A percentile compares a stretch with the other conserved stretches of the same genome.
Evolutionary conservation across 352 stramenopile genomes (phyloP).

Genomic region (Phytophthora ramorum): DNA sequence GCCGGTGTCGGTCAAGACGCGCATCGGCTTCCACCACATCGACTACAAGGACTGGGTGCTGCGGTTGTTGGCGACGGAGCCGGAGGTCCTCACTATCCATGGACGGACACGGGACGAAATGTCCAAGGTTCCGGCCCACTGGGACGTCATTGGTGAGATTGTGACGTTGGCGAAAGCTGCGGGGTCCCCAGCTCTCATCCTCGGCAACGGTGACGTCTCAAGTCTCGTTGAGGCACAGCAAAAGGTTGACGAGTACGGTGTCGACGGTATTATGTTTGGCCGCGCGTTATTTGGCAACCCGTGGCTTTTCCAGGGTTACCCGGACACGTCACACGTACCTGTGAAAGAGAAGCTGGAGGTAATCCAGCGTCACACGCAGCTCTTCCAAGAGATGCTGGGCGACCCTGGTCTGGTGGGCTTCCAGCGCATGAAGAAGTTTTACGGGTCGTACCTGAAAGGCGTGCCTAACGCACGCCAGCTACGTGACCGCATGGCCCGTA

Average conservation of each 20-base stretch:
- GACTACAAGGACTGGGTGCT: conserved; percentile 84
- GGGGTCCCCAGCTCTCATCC: conserved; percentile 65
- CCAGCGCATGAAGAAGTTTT: conserved; percentile 84
- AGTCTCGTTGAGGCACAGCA: conserved; percentile 67
- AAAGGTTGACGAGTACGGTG: conserved; percentile 72
- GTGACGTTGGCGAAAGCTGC: conserved; percentile 55
- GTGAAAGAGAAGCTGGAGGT: conserved; percentile 64
- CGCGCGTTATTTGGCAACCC: conserved; percentile 82
- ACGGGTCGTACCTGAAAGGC: conserved; percentile 74
- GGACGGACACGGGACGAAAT: conserved; percentile 83
- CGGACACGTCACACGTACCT: conserved; percentile 58
- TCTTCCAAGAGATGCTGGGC: conserved; percentile 68
- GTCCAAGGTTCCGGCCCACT: conserved; percentile 83
- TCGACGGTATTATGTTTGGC: conserved; percentile 85
- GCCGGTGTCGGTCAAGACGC: conserved; percentile 82
- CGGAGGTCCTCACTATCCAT: conserved; percentile 81
- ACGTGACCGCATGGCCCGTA: conserved; percentile 59
- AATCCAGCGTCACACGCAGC: conserved; percentile 68
- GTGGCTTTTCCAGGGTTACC: conserved; percentile 79
- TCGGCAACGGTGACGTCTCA: conserved; percentile 83
- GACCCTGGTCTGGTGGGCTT: conserved; percentile 63
- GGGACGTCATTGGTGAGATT: conserved; percentile 84
- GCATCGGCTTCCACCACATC: conserved; percentile 80
- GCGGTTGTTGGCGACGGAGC: conserved; percentile 67
- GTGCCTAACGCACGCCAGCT: conserved; percentile 76